Base-by-base conservation (phyloP, 2,329 filamentous ascomycete genomes). In the Aspergillus pseudoterreus region DNA sequence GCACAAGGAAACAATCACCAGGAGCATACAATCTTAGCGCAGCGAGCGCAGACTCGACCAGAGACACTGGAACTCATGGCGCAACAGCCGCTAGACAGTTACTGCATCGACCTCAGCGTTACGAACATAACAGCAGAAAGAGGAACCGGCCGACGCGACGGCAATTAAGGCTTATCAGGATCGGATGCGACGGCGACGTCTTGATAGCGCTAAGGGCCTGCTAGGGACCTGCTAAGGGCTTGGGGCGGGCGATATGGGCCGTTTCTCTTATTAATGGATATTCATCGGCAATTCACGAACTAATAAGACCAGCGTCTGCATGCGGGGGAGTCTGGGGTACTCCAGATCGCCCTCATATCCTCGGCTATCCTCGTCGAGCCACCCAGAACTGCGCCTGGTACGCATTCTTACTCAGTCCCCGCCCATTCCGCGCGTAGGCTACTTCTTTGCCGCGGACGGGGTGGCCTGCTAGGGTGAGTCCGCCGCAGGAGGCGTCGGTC, bases 341-440 rank as follows among this genome's bases (percentile, higher is more conserved):
- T 42, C 39, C 39, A 42, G 39, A 42, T 42, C 39, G 19, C 17
- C 39, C 4, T 8, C 35, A n/a, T 38, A 42, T 12, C 39, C 39
- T 42, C 39, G 39, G 39, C 4, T 42, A 42, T 42, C 19, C 17
- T 41, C 15, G 39, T 21, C 19, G 11, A 22, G 55, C 80, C 3
- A 79, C 70, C 81, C 80, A 84, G 30, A 75, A 77, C 61, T 83
- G 80, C 21, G 78, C 79, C 47, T 74, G 67, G 54, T 82, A 83
- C 2, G 76, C 77, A 63, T 80, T 82, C 52, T 70, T 75, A 0
- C 73, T 78, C 62, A 83, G 58, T 0, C 78, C 78, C 49, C 62
- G 72, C 14, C 71, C 70, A 58, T 83, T 76, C 51, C 79, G 81
- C 1, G 75, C 76, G 60, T 83, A 83, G 12, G 75, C 71, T 0